Evolutionary conservation across 768 basidiomycete species (phyloP).

Genomic region (Xerocomellus amylosporus): DNA sequence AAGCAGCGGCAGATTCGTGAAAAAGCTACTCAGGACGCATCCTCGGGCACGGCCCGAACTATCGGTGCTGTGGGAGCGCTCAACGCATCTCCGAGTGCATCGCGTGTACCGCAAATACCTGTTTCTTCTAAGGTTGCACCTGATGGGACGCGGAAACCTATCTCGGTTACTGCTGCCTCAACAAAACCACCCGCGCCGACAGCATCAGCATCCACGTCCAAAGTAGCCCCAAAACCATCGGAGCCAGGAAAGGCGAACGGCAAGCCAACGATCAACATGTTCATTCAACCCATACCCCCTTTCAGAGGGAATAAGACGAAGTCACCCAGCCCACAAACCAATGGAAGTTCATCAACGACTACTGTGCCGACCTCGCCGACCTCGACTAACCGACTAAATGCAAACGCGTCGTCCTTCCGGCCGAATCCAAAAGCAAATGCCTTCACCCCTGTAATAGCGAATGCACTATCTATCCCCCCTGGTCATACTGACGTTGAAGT

Average conservation of each 20-base stretch:
- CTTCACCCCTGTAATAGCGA: slow-evolving; percentile 61
- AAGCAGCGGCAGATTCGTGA: slow-evolving; percentile 83
- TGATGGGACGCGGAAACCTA: slow-evolving; percentile 29
- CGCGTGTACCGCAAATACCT: slow-evolving; percentile 38
- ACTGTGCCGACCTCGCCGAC: slow-evolving; percentile 51
- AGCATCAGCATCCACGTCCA: slow-evolving; percentile 29
- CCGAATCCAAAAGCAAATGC: slow-evolving; percentile 78
- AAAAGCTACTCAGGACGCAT: slow-evolving; percentile 68
- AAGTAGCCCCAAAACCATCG: slow-evolving; percentile 30
- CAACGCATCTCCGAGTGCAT: slow-evolving; percentile 45
- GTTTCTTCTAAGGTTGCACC: slow-evolving; percentile 30
- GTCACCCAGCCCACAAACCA: slow-evolving; percentile 30
- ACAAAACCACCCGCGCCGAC: slow-evolving; percentile 32
- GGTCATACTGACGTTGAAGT: slow-evolving; percentile 18
- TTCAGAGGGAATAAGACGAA: slow-evolving; percentile 66
- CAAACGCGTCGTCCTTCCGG: slow-evolving; percentile 87
- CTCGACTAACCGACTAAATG: slow-evolving; percentile 69
- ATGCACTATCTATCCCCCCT: slow-evolving; percentile 4
- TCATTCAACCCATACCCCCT: slow-evolving; percentile 87
- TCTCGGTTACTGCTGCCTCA: slow-evolving; percentile 21
- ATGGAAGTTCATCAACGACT: slow-evolving; percentile 33
- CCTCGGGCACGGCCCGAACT: slow-evolving; percentile 61
- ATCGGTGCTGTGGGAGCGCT: slow-evolving; percentile 54
- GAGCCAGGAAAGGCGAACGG: slow-evolving; percentile 36
- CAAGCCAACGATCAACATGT: slow-evolving; percentile 61